These are phyloP conservation scores for Oryza punctata DNA, from an alignment of 176 grass and related monocot species.

Conservation along the genomic window DNA sequence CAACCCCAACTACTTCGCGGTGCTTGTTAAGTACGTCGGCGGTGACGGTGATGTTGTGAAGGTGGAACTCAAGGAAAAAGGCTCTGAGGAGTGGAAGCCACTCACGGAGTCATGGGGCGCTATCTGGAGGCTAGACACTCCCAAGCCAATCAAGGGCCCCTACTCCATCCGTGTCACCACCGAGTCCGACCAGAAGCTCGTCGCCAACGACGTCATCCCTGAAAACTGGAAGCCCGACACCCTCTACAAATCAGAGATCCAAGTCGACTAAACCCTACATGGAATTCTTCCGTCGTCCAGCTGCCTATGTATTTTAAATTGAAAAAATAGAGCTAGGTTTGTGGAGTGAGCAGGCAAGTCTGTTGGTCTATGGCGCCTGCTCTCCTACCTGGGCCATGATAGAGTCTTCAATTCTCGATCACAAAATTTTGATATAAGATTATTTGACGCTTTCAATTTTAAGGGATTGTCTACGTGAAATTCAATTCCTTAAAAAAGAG, in stretches of 20 bases:
- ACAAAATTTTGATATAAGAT: no score
- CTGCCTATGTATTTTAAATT: neutral
- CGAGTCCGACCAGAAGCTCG: conserved; percentile 34
- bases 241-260: conserved; percentile 27
- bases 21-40: conserved; percentile 51
- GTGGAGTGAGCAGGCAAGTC: no score
- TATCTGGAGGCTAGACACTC: conserved; percentile 57
- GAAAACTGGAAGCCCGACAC: conserved; percentile 42
- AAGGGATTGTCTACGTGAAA: no score
- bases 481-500: no score
- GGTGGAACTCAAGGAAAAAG: conserved; percentile 50
- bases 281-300: no score
- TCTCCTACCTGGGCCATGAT: no score
- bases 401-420: no score
- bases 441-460: no score
- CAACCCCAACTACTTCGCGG: conserved; percentile 46
- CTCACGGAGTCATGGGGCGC: conserved; percentile 63
- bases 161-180: conserved; percentile 53
- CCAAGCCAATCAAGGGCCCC: conserved; percentile 31
- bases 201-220: conserved; percentile 46
- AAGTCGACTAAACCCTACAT: neutral
- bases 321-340: no score
- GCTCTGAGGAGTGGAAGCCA: conserved; percentile 12
- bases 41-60: conserved; percentile 53
- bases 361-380: no score